Base-by-base conservation (phyloP, 139 green algal genomes). In the Gonium pectorale region DNA sequence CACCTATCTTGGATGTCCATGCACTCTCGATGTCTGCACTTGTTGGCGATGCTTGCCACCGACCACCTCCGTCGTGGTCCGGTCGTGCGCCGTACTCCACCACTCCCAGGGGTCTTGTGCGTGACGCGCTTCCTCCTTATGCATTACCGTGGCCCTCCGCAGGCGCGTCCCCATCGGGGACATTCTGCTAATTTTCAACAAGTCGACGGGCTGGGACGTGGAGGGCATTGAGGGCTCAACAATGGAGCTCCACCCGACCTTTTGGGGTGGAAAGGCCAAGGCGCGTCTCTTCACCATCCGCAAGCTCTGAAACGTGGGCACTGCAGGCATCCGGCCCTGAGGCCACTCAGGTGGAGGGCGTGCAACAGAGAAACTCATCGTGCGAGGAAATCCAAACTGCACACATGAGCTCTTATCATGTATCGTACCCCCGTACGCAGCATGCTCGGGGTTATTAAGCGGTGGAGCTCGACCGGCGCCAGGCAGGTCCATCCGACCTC, bases 201-300 rank as follows among this genome's bases (percentile, higher is more conserved):
- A 27, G 8, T 24, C 13, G 9, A 72, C 0, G n/a, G 75, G 75
- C 15, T 82, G 75, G 75, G 24, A 72, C 40, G 22, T 82, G 15
- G 59, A 71, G 59, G 41, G 7, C n/a, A 11, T 60, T 2, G 75
- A 82, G 59, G 59, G 60, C 40, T 43, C 41, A 0, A 8, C 54
- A 29, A 67, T 82, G 7, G 75, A 82, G 29, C 31, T 82, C 37
- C 75, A 82, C 31, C 75, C 75, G 2, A 72, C 75, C 29, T 82
- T 82, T 37, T 82, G 75, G 75, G 75, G 59, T 5, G 75, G 75
- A 8, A 33, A 29, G 40, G 75, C 59, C 0, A 38, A 54, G 40
- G 75, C 59, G 40, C 75, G 60, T 19, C 75, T 82, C 33, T 82
- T 72, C 75, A 72, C 59, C 29, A 46, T 82, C 33, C 54, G 54